A percentile compares a stretch with the other conserved stretches of the same genome.
Evolutionary conservation across 345 rosid species (phyloP).

Genomic region (Brassica nigra): DNA sequence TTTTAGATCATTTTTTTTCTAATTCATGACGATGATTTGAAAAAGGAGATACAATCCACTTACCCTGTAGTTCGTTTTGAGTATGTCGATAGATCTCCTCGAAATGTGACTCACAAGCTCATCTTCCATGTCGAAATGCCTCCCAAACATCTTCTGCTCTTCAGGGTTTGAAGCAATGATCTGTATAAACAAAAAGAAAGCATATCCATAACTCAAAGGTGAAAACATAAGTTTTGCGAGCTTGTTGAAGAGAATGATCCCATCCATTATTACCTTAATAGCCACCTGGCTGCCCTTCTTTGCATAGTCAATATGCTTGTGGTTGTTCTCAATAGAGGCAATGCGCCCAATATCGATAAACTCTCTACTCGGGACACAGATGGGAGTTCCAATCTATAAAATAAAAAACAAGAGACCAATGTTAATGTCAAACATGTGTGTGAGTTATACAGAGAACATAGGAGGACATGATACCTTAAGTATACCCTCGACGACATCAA

Average conservation of each 20-base stretch:
- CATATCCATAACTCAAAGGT: neutral
- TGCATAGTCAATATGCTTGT: constrained; percentile 72
- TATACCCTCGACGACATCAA: constrained; percentile 79
- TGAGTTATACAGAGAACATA: neutral
- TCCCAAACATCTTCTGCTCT: constrained; percentile 91
- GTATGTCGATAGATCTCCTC: constrained; percentile 79
- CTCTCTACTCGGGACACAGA: constrained; percentile 77
- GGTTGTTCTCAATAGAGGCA: constrained; percentile 78
- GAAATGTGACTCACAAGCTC: constrained; percentile 90
- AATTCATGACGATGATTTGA: neutral
- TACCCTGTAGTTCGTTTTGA: constrained; percentile 82
- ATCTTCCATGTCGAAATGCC: constrained; percentile 85
- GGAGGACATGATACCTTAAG: constrained; percentile 44
- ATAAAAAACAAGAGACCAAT: neutral
- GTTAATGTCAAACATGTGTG: neutral
- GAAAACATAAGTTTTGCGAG: neutral
- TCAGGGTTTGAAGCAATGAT: constrained; percentile 69
- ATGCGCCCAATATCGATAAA: constrained; percentile 86
- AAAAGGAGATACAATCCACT: constrained; percentile 24
- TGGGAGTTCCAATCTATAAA: constrained; percentile 82
- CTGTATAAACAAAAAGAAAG: constrained; percentile 42
- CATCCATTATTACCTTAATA: constrained; percentile 59
- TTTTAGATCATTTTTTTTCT: neutral
- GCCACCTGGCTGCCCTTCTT: constrained; percentile 85
- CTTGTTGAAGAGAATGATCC: constrained; percentile 15